Evolutionary conservation across 2,329 filamentous ascomycete species (phyloP), one percentile per base, ranked within the genome.

Genomic region (Seiridium unicorne): DNA sequence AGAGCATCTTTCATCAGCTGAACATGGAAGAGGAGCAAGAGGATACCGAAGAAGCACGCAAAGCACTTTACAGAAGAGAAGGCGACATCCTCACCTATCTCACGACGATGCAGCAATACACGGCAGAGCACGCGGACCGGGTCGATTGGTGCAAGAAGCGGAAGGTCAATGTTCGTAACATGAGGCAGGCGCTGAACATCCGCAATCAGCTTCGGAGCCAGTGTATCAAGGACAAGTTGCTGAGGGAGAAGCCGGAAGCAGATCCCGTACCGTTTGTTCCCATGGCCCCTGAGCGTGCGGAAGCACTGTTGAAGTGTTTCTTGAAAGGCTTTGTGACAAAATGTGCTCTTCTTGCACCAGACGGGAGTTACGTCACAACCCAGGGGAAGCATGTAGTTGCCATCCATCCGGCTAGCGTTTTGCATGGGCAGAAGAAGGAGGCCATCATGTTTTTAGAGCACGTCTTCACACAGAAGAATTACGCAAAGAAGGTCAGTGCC

Each of bases 371-470:
- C 60, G 78, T 83, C 5, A 89, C 86, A 0, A 77, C 82, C 0
- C 78, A 83, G 36, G 86, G 84, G 26, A 87, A 86, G 66, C 84
- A 88, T 55, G 75, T 80, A 2, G 84, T 89, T 8, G 79, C 83
- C 0, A 83, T 89, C 18, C 87, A 89, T 65, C 87, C 87, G 0
- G 80, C 84, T 0, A 89, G 86, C 64, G 83, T 86, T 0, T 65
- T 89, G 53, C 84, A 87, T 63, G 85, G 86, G 0, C 79, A 82
- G 66, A 88, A 88, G 72, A 81, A 80, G 67, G 86, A 88, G 72
- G 86, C 85, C 3, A 87, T 89, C 68, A 86, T 89, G 85, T 89
- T 88, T 62, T 70, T 89, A 8, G 86, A 89, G 64, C 84, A 89
- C 64, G 85, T 89, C 0, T 89, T 84, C 65, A 89, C 87, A 1